These are phyloP conservation scores for Claviceps capensis DNA, from an alignment of 2,329 filamentous ascomycete species.

Conservation along the genomic window DNA sequence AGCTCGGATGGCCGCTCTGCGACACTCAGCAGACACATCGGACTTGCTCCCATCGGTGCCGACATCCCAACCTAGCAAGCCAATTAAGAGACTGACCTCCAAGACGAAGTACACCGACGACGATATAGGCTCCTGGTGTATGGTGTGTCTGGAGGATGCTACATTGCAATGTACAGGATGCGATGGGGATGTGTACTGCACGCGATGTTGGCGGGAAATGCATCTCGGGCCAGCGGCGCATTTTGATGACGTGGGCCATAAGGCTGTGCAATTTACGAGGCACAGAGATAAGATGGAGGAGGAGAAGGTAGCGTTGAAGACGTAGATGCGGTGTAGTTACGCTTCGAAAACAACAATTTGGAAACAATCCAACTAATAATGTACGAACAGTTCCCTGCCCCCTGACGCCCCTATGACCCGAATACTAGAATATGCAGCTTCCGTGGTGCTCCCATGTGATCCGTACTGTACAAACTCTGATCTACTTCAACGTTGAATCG, in stretches of 20 bases:
- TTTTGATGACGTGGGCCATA: constrained; percentile 57
- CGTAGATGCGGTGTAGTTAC: constrained; percentile 5
- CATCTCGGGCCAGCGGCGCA: constrained; percentile 57
- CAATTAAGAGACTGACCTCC: constrained; percentile 24
- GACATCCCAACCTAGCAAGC: constrained; percentile 30
- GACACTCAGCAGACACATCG: constrained; percentile 16
- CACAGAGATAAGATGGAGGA: constrained; percentile 19
- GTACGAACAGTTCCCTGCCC: too few species aligned
- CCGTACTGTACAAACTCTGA: too few species aligned
- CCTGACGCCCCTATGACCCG: too few species aligned
- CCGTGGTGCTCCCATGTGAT: too few species aligned
- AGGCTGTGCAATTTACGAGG: constrained; percentile 45
- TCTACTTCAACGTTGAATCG: too few species aligned
- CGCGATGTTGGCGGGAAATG: constrained; percentile 68
- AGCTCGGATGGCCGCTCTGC: constrained; percentile 38
- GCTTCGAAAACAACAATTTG: background rate
- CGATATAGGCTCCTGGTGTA: constrained; percentile 65
- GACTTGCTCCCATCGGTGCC: constrained; percentile 38
- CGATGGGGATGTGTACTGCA: constrained; percentile 59
- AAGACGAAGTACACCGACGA: constrained; percentile 46
- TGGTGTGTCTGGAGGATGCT: constrained; percentile 70
- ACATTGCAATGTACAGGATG: constrained; percentile 61
- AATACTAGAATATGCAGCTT: too few species aligned
- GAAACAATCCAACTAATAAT: background rate
- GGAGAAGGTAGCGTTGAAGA: constrained; percentile 22